These are phyloP conservation scores for Ziziphus jujuba DNA, from an alignment of 306 rosid genomes.

Conservation along the genomic window DNA sequence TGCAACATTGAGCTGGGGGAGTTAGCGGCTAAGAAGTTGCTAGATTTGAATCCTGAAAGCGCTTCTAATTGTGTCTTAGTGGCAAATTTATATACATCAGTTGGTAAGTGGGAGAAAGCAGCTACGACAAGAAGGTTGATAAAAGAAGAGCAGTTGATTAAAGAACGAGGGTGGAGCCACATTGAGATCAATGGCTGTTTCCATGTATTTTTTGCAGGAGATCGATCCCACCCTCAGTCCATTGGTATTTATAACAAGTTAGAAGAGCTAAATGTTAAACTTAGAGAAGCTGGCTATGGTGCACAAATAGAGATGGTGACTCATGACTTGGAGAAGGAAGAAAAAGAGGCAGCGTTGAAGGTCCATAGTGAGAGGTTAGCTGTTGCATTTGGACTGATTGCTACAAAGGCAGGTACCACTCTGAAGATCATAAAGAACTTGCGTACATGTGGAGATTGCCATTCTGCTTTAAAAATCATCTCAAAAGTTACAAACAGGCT, in stretches of 20 bases:
- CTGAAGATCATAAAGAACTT: background rate
- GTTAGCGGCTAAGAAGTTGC: constrained; percentile 5
- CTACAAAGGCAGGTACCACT: background rate
- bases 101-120: constrained; percentile 22
- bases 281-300: background rate
- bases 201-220: background rate
- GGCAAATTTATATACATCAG: constrained; percentile 21
- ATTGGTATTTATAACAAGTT: background rate
- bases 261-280: background rate
- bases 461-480: background rate
- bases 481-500: background rate
- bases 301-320: background rate
- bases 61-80: constrained; percentile 14
- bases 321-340: background rate
- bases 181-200: constrained; percentile 9
- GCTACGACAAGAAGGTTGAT: constrained; percentile 21
- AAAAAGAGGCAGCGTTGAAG: background rate
- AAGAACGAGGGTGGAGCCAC: constrained; percentile 21
- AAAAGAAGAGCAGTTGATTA: constrained; percentile 8
- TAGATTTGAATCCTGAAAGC: constrained; percentile 2
- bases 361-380: background rate
- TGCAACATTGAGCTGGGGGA: constrained; percentile 21
- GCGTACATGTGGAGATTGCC: background rate
- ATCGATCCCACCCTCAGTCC: background rate
- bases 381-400: background rate